Conservation (phyloP, 177 flowering plant genomes). For the Vitis hybrid region DNA sequence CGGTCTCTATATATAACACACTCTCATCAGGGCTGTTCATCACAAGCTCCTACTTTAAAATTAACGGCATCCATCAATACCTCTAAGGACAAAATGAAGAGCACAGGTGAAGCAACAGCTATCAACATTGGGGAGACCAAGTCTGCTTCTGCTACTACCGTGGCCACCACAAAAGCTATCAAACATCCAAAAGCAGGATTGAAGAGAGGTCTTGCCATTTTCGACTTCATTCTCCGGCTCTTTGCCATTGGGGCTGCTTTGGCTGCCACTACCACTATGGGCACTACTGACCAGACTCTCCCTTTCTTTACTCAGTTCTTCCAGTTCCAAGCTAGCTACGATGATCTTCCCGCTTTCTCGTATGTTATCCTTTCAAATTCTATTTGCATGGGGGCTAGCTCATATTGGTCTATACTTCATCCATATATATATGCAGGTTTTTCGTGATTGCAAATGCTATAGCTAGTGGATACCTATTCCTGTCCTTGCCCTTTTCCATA, state of each 20-base stretch:
- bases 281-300: conserved; percentile 59
- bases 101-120: conserved; percentile 22
- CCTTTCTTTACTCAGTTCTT: conserved; percentile 89
- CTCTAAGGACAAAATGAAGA: conserved; percentile 9
- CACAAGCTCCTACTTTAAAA: no score
- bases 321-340: conserved; percentile 65
- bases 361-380: conserved; percentile 9
- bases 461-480: conserved; percentile 56
- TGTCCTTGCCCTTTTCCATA: conserved; percentile 73
- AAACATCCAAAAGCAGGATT: conserved; percentile 27
- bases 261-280: conserved; percentile 58
- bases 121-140: conserved; percentile 27
- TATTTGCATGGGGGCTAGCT: background rate
- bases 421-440: conserved; percentile 39
- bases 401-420: no score
- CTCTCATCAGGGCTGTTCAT: no score
- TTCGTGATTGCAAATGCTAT: conserved; percentile 65
- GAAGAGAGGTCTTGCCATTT: conserved; percentile 53
- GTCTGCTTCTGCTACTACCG: conserved; percentile 12
- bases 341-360: conserved; percentile 68
- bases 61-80: no score
- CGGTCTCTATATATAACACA: background rate
- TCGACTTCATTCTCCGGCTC: conserved; percentile 61
- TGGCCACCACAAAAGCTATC: conserved; percentile 16
- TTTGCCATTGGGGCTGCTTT: conserved; percentile 47